Evolutionary conservation across 345 rosid species (phyloP).

Genomic region (Eucalyptus lansdowneana): DNA sequence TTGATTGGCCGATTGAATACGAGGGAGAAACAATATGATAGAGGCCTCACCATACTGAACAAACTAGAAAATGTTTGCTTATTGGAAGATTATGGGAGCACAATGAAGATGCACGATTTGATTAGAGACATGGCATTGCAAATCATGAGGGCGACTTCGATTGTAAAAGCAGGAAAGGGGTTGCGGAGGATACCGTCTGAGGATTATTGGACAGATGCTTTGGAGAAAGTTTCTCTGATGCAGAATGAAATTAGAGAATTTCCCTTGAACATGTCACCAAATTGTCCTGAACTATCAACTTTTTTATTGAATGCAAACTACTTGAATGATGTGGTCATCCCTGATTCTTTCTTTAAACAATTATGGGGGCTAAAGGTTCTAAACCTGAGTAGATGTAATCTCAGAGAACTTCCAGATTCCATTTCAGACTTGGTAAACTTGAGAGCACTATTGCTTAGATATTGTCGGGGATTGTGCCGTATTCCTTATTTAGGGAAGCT

Average conservation of each 20-base stretch:
- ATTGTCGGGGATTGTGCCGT: accelerated
- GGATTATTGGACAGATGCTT: background rate
- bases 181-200: accelerated
- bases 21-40: background rate
- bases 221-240: background rate
- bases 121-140: background rate
- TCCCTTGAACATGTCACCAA: background rate
- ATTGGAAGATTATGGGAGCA: background rate
- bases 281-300: background rate
- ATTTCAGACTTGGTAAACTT: too few relatives aligned
- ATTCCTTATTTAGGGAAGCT: too few relatives aligned
- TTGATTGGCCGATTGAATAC: background rate
- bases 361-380: too few relatives aligned
- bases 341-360: too few relatives aligned
- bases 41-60: background rate
- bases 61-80: constrained; percentile 1
- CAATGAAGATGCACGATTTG: background rate
- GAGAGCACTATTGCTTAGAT: accelerated
- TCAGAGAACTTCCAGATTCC: too few relatives aligned
- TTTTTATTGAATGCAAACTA: accelerated
- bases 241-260: accelerated
- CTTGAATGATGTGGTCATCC: accelerated
- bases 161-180: background rate
- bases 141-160: accelerated
- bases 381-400: accelerated